Conservation (phyloP, 2,329 filamentous ascomycete genomes). For the Lachnellula arida region DNA sequence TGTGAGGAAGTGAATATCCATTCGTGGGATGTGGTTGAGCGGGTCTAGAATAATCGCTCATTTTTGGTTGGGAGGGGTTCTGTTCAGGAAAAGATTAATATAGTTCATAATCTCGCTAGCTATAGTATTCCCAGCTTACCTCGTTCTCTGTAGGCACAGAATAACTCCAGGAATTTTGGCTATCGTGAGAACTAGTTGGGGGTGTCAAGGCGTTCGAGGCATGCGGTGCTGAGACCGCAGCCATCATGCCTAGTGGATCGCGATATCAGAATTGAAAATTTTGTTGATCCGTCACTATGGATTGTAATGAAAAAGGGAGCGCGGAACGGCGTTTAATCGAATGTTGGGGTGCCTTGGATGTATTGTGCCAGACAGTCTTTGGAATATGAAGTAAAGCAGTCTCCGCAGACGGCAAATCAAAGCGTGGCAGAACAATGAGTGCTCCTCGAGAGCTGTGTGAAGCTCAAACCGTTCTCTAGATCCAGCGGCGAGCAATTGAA, state of each 20-base stretch:
- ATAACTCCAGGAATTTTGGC: conserved; percentile 29
- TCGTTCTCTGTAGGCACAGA: conserved; percentile 27
- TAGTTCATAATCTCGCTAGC: neutral
- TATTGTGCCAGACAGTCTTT: too few relatives aligned
- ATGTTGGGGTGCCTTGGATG: neutral
- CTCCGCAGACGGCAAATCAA: too few relatives aligned
- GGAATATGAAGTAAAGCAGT: too few relatives aligned
- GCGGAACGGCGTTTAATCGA: too few relatives aligned
- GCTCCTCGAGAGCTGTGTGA: neutral
- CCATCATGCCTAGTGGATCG: conserved; percentile 24
- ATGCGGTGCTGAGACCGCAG: conserved; percentile 34
- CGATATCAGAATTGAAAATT: conserved; percentile 7
- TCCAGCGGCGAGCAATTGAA: conserved; percentile 6
- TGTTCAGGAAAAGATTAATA: conserved; percentile 2
- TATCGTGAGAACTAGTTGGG: conserved; percentile 29
- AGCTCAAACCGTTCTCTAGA: conserved; percentile 6
- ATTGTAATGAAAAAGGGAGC: neutral
- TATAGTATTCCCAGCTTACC: conserved; percentile 19
- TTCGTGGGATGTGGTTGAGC: conserved; percentile 22
- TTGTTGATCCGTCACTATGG: neutral
- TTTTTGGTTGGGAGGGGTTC: conserved; percentile 16
- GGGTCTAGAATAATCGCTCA: conserved; percentile 17
- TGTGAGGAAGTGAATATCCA: conserved; percentile 16
- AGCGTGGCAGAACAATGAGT: too few relatives aligned
- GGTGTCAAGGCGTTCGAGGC: conserved; percentile 30